Conservation (phyloP, 148 eudicot species). For the Silene latifolia region DNA sequence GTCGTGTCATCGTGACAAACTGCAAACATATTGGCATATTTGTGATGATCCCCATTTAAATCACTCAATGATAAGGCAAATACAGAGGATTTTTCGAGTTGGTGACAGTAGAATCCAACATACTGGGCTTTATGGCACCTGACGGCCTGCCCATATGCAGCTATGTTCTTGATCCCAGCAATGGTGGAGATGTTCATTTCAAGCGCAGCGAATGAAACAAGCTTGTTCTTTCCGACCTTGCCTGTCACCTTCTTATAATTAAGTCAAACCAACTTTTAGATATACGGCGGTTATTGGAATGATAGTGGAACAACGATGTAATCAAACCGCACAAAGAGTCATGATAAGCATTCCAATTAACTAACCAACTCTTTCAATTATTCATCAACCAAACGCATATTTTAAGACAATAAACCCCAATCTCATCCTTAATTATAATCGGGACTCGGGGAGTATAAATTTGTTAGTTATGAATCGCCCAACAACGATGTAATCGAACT, state of each 20-base stretch:
- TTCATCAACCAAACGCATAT: no score
- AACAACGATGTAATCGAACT: no score
- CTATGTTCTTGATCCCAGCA: neutral
- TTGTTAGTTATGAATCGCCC: no score
- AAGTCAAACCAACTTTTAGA: no score
- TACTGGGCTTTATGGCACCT: neutral
- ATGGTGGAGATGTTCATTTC: neutral
- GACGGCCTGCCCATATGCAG: slow-evolving; percentile 2
- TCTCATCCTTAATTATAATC: no score
- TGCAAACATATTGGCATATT: neutral
- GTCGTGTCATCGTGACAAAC: slow-evolving; percentile 10
- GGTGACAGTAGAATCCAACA: slow-evolving; percentile 6
- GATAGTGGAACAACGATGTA: no score
- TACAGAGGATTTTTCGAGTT: neutral
- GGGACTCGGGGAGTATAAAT: no score
- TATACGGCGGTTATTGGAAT: no score
- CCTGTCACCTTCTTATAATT: neutral
- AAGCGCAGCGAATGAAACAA: neutral
- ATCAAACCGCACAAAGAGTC: no score
- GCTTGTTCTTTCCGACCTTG: neutral
- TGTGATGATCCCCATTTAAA: neutral
- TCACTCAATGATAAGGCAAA: neutral
- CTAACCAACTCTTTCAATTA: no score
- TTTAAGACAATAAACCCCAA: no score
- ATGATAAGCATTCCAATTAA: no score